phyloP scores from a whole-genome alignment of 768 basidiomycete species.

The Trametopsis cervina region DNA sequence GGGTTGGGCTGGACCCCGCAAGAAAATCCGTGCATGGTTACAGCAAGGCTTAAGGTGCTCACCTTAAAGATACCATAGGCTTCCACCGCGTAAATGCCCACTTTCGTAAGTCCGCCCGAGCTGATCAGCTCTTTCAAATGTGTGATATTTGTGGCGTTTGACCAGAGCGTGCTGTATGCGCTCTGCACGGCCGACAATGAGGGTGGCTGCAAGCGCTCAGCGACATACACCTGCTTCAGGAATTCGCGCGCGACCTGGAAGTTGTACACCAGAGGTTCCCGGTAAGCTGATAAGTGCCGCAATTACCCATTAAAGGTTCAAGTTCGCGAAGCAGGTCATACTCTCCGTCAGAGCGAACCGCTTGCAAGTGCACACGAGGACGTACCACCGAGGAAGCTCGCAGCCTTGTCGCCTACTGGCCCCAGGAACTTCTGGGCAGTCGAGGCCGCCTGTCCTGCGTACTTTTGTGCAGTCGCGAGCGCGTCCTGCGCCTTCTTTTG shows the following conservation, averaged over 20 bases:
- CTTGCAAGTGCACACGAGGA: conserved; percentile 6
- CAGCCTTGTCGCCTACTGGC: conserved; percentile 46
- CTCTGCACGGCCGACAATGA: conserved; percentile 43
- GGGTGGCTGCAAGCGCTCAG: conserved; percentile 59
- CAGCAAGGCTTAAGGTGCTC: no score
- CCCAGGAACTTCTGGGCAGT: conserved; percentile 41
- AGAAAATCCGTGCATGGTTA: not conserved
- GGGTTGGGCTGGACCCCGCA: not conserved
- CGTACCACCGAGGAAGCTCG: conserved; percentile 51
- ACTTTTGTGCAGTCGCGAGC: conserved; percentile 50
- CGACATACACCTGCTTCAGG: conserved; percentile 46
- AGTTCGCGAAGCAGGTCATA: not conserved
- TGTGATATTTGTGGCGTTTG: conserved; percentile 45
- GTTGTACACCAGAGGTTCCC: conserved; percentile 75
- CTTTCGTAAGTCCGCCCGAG: conserved; percentile 59
- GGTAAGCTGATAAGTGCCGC: conserved; percentile 45
- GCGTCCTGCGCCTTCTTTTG: conserved; percentile 71
- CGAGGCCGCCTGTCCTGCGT: conserved; percentile 46
- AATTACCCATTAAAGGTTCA: not conserved
- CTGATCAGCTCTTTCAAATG: conserved; percentile 56
- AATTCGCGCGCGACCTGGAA: conserved; percentile 70
- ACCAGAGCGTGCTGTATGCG: conserved; percentile 62
- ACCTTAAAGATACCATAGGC: conserved; percentile 90
- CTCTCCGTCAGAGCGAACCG: not conserved
- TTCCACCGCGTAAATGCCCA: conserved; percentile 74